Conservation (phyloP, 176 grass and related monocot species). For the Themeda triandra region DNA sequence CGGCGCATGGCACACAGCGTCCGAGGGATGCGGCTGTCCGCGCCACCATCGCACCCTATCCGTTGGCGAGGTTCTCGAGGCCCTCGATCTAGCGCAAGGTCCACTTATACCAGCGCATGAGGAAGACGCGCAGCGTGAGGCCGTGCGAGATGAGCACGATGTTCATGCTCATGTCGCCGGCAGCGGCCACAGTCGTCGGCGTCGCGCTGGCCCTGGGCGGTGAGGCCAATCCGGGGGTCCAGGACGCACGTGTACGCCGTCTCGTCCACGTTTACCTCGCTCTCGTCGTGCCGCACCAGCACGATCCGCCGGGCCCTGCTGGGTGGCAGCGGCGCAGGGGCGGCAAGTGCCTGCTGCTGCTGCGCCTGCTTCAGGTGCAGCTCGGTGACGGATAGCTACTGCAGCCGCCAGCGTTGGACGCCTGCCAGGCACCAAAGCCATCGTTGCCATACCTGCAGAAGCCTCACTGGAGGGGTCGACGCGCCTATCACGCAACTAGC, state of each 20-base stretch:
- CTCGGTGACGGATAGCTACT: background rate
- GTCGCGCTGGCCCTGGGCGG: constrained; percentile 43
- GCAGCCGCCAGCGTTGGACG: background rate
- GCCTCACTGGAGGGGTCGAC: too few species aligned
- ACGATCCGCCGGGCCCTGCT: constrained; percentile 61
- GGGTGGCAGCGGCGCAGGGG: background rate
- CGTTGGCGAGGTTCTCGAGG: constrained; percentile 55
- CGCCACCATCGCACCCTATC: too few species aligned
- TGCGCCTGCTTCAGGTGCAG: constrained; percentile 19
- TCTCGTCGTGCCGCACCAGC: constrained; percentile 77
- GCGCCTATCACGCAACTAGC: too few species aligned
- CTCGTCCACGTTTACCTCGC: constrained; percentile 91
- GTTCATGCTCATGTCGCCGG: constrained; percentile 66
- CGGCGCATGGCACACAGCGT: too few species aligned
- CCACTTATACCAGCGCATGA: constrained; percentile 93
- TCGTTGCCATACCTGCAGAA: too few species aligned
- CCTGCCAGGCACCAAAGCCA: too few species aligned
- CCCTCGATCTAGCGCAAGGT: constrained; percentile 60
- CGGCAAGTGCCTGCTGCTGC: background rate
- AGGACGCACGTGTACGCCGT: constrained; percentile 67
- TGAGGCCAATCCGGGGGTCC: constrained; percentile 77
- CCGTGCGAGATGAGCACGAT: constrained; percentile 69
- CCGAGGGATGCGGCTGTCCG: too few species aligned
- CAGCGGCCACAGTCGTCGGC: constrained; percentile 48
- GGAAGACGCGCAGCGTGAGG: constrained; percentile 59